A percentile compares a stretch with the other conserved stretches of the same genome.
Evolutionary conservation across 192 early-diverging fungal species (phyloP).

Genomic region (Coemansia umbellata): DNA sequence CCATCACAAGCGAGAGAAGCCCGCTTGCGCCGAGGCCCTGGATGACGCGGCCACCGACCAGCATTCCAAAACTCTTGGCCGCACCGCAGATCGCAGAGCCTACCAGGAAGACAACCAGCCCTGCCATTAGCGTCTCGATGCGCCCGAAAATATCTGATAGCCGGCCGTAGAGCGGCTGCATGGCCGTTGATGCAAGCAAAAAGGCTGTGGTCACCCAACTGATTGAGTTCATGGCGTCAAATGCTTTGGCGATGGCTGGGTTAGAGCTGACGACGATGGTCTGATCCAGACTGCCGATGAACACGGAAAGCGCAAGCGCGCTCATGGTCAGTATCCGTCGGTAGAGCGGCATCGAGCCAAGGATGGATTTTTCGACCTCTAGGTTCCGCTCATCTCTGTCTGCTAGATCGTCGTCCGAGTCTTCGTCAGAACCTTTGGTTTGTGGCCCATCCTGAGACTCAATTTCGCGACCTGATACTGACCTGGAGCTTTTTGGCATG

Average conservation of each 20-base stretch:
- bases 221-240: constrained; percentile 53
- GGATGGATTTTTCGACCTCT: constrained; percentile 1
- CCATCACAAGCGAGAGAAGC: constrained; percentile 56
- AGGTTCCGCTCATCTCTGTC: constrained; percentile 20
- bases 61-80: constrained; percentile 57
- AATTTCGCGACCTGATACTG: no score
- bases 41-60: constrained; percentile 62
- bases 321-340: constrained; percentile 17
- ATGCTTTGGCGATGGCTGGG: constrained; percentile 54
- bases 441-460: no score
- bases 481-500: no score
- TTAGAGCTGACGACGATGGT: constrained; percentile 68
- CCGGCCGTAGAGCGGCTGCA: constrained; percentile 74
- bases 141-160: constrained; percentile 84
- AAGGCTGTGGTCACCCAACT: constrained; percentile 73
- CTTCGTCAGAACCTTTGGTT: no score
- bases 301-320: constrained; percentile 44
- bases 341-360: constrained; percentile 20
- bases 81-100: constrained; percentile 52
- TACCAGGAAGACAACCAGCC: constrained; percentile 48
- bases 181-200: constrained; percentile 62
- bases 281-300: constrained; percentile 36
- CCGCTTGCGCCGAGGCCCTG: constrained; percentile 65
- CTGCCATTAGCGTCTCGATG: constrained; percentile 53
- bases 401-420: not conserved